These are phyloP conservation scores for Carpinus viminea DNA, from an alignment of 306 rosid species.

Conservation along the genomic window DNA sequence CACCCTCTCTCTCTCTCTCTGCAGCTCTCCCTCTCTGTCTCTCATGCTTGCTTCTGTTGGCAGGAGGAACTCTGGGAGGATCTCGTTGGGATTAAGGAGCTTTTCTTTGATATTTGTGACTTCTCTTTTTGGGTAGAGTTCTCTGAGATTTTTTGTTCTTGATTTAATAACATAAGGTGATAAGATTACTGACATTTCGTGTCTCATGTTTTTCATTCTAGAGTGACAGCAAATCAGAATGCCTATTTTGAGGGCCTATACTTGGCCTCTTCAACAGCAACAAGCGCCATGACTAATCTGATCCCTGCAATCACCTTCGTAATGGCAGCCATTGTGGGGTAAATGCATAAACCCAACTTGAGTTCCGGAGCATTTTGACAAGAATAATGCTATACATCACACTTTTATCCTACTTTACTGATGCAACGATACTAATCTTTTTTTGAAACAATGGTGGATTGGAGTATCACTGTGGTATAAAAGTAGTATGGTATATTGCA, in stretches of 20 bases:
- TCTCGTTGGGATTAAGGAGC: slow-evolving; percentile 46
- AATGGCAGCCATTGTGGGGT: slow-evolving; percentile 62
- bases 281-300: slow-evolving; percentile 67
- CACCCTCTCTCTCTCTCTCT: not conserved
- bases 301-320: slow-evolving; percentile 67
- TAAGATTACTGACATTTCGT: not conserved
- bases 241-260: slow-evolving; percentile 63
- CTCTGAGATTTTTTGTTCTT: not conserved
- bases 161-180: not conserved
- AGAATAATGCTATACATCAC: not conserved
- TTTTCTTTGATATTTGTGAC: slow-evolving; percentile 51
- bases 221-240: slow-evolving; percentile 66
- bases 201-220: slow-evolving; percentile 23
- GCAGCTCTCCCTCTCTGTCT: not conserved
- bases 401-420: no score
- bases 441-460: no score
- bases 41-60: not conserved
- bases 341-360: slow-evolving; percentile 7
- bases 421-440: no score
- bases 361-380: not conserved
- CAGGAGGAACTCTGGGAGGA: slow-evolving; percentile 46
- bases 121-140: slow-evolving; percentile 60
- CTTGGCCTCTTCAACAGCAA: slow-evolving; percentile 59
- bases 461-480: no score
- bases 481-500: no score